Evolutionary conservation across 768 basidiomycete genomes (phyloP), one percentile per base, ranked within the genome.

Genomic region (Mycena maculata): DNA sequence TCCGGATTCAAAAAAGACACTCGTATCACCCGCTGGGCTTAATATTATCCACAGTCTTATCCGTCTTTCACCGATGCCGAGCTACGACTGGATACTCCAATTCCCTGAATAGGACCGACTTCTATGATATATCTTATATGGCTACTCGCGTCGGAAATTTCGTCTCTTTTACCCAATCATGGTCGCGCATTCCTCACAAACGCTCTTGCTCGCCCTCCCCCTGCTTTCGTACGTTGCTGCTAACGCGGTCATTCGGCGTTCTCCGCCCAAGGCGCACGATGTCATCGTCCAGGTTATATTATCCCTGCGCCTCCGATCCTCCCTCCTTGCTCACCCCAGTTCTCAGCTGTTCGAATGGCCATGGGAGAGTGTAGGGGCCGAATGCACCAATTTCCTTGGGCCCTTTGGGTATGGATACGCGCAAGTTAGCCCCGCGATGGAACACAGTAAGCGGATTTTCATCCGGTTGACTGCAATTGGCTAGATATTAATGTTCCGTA

Each of bases 331-430:
- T 63, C 25, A 63, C 42, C 42, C 33, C 52, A 42, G 52, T 54
- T 54, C 22, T 48, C 52, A 71, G 62, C 45, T 71, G 22, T 68
- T 71, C 30, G 70, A 68, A 47, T 71, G 70, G 70, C 62, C 65
- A 12, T 71, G 70, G 70, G 62, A 67, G 49, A 80, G 79, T 63
- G 73, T 85, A 60, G 83, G 82, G 2, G 60, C 76, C 18, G 84
- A 85, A 65, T 85, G 84, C 72, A 79, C 75, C 20, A 65, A 71
- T 30, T 84, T 82, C 71, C 74, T 85, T 36, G 84, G 83, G 12
- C 82, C 84, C 10, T 77, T 78, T 30, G 82, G 82, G 49, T 71
- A 85, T 68, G 84, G 82, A 78, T 79, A 79, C 73, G 81, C 80
- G 7, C 65, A 70, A 64, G 69, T 63, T 27, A 64, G 60, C 60